Percentiles rank a stretch among this genome's conserved stretches.
phyloP scores from a whole-genome alignment of 345 rosid species.

The Carallia pectinifolia region DNA sequence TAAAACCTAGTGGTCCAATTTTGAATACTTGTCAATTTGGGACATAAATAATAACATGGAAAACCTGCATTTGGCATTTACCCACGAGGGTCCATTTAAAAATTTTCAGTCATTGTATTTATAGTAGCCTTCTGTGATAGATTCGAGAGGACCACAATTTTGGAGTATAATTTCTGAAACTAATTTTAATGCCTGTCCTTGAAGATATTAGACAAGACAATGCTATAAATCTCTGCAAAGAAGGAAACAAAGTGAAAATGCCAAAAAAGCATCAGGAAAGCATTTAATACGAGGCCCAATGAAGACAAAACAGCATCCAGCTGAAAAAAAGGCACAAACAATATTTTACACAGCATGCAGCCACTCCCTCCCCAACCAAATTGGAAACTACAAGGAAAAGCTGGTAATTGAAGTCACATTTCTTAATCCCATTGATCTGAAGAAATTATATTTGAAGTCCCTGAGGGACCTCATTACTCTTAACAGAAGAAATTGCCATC shows the following conservation, averaged over 20 bases:
- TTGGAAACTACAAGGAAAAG: no score
- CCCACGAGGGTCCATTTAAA: slow-evolving; percentile 17
- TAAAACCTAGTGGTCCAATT: slow-evolving; percentile 21
- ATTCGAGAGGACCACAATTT: slow-evolving; percentile 28
- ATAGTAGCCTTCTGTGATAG: slow-evolving; percentile 6
- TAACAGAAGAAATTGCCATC: no score
- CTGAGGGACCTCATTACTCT: no score
- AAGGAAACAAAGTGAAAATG: slow-evolving; percentile 8
- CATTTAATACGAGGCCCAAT: background rate
- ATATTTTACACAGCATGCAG: background rate
- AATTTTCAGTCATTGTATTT: slow-evolving; percentile 2
- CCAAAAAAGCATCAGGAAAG: background rate
- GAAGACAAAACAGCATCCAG: slow-evolving; percentile 4
- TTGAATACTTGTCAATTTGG: background rate
- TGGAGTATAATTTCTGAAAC: background rate
- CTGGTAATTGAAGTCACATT: no score
- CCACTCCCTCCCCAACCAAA: background rate
- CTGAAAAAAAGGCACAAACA: background rate
- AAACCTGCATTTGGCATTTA: slow-evolving; percentile 12
- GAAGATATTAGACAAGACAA: background rate
- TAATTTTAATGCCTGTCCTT: background rate
- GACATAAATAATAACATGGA: slow-evolving; percentile 9
- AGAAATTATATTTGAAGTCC: no score
- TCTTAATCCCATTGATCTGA: no score
- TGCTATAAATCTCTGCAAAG: slow-evolving; percentile 4